Percentiles rank a stretch among this genome's conserved stretches.
Evolutionary conservation across 176 grass and related monocot species (phyloP).

Genomic region (Rhynchospora pubera): DNA sequence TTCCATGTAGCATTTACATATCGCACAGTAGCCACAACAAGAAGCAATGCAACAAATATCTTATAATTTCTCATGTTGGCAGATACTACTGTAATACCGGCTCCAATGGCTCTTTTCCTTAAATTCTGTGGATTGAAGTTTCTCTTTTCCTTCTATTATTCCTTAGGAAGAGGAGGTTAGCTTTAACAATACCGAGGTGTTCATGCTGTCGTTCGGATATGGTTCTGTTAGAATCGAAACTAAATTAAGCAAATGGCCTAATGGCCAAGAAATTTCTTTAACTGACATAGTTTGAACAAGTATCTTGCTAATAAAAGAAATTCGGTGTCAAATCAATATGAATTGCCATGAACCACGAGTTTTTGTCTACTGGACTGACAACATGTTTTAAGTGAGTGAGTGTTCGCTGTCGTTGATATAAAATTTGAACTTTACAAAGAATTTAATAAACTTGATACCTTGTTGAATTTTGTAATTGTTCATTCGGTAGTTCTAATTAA

Average conservation of each 20-base stretch:
- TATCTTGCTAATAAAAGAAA: constrained; percentile 22
- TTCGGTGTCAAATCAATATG: not conserved
- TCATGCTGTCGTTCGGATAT: not conserved
- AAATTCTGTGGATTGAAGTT: not conserved
- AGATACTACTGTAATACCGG: not conserved
- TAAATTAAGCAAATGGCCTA: constrained; percentile 6
- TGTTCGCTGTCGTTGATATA: no score
- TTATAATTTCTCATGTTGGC: constrained; percentile 9
- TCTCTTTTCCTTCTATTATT: not conserved
- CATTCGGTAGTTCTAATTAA: no score
- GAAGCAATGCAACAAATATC: not conserved
- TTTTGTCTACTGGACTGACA: not conserved
- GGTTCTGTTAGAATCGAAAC: not conserved
- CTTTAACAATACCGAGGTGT: constrained; percentile 7
- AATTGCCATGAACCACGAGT: not conserved
- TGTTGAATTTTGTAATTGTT: no score
- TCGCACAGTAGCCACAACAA: not conserved
- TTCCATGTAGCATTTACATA: not conserved
- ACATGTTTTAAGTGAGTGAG: not conserved
- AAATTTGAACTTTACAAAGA: no score
- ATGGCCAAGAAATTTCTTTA: not conserved
- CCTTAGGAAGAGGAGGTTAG: not conserved
- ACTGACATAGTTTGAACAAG: constrained; percentile 3
- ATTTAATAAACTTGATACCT: no score
- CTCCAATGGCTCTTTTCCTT: not conserved